phyloP scores from a whole-genome alignment of 2,329 filamentous ascomycete genomes.

The Cladosporium sp. region DNA sequence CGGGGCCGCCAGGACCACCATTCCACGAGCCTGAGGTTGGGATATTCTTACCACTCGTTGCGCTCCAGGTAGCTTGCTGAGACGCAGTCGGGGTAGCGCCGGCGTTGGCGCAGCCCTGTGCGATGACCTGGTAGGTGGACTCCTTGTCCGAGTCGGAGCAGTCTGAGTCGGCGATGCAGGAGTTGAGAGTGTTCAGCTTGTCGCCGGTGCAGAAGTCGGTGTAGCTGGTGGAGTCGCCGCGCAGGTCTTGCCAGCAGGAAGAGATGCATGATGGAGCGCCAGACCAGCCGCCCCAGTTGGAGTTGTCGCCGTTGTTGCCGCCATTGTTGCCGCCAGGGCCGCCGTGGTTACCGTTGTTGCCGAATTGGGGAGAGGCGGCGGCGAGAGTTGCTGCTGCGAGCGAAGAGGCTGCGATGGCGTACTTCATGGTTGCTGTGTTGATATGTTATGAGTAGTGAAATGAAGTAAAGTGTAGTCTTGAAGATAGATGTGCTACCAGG shows the following conservation, averaged over 20 bases:
- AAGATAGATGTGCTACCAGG: constrained; percentile 13
- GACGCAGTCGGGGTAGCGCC: constrained; percentile 28
- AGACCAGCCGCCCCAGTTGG: constrained; percentile 3
- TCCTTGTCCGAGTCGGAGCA: constrained; percentile 30
- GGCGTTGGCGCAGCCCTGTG: constrained; percentile 32
- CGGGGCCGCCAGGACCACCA: neutral
- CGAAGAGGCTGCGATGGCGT: constrained; percentile 13
- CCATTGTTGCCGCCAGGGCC: neutral
- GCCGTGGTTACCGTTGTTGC: constrained; percentile 8
- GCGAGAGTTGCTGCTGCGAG: constrained; percentile 16
- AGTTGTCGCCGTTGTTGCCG: constrained; percentile 1
- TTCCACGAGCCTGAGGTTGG: neutral
- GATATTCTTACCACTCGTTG: constrained; percentile 26
- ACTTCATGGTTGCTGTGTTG: constrained; percentile 12
- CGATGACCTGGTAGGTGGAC: constrained; percentile 29
- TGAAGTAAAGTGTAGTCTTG: neutral
- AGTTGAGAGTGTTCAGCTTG: constrained; percentile 26
- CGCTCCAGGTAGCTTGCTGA: constrained; percentile 28
- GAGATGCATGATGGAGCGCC: constrained; percentile 14
- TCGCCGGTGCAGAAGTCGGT: constrained; percentile 26
- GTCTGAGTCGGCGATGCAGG: constrained; percentile 26
- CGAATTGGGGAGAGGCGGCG: constrained; percentile 16
- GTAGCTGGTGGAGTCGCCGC: constrained; percentile 21
- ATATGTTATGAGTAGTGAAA: neutral
- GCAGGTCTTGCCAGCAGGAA: constrained; percentile 19